A percentile compares a stretch with the other conserved stretches of the same genome.
Evolutionary conservation across 108 stramenopile species (phyloP).

Genomic region (Chaetoceros muelleri): DNA sequence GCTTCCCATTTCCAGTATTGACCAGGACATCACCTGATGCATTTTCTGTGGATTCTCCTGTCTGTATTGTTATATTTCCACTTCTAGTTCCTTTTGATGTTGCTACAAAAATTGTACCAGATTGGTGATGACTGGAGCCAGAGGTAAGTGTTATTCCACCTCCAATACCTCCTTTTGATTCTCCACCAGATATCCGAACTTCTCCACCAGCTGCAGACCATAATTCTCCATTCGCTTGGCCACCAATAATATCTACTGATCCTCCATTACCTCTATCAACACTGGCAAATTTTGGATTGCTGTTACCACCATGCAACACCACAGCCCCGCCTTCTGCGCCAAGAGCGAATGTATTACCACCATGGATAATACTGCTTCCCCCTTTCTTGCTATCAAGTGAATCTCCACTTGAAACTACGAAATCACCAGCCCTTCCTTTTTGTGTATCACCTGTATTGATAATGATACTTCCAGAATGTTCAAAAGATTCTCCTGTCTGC

Average conservation of each 20-base stretch:
- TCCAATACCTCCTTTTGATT: no score
- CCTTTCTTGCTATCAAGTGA: background rate
- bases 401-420: background rate
- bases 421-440: background rate
- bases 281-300: background rate
- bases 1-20: no score
- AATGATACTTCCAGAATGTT: background rate
- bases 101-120: no score
- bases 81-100: no score
- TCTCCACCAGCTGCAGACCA: no score
- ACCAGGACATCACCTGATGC: conserved; percentile 5
- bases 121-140: no score
- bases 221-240: no score
- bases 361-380: background rate
- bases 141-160: no score
- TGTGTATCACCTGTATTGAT: background rate
- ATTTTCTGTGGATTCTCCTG: conserved; percentile 7
- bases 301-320: background rate
- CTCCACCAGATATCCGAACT: no score
- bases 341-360: background rate
- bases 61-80: background rate
- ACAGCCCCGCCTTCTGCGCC: background rate
- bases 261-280: no score
- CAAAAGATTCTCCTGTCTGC: background rate
- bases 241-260: no score